phyloP scores from a whole-genome alignment of 495 filamentous ascomycete genomes.

The Penicillium robsamsonii region DNA sequence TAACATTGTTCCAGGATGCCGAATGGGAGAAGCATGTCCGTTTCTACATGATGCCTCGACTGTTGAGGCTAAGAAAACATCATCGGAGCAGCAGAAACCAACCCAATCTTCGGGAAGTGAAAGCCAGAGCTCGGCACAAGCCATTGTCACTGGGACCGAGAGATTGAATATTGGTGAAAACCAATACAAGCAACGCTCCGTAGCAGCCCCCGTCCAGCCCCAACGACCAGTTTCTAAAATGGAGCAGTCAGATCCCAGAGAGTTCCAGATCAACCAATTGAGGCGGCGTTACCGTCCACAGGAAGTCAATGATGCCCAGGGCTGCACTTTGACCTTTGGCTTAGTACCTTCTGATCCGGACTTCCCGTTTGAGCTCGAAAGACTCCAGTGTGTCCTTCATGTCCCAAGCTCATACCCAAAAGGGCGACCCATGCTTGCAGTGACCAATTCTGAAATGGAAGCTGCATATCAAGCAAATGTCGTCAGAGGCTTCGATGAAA shows the following conservation, averaged over 20 bases:
- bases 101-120: slow-evolving; percentile 6
- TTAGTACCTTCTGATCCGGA: slow-evolving; percentile 82
- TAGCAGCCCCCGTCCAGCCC: slow-evolving; percentile 33
- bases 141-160: slow-evolving; percentile 12
- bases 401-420: slow-evolving; percentile 65
- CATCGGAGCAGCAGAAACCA: slow-evolving; percentile 12
- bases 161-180: slow-evolving; percentile 13
- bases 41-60: slow-evolving; percentile 37
- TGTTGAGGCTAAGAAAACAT: slow-evolving; percentile 9
- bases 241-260: slow-evolving; percentile 66
- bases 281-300: slow-evolving; percentile 66
- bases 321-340: slow-evolving; percentile 59
- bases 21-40: slow-evolving; percentile 40
- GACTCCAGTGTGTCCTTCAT: slow-evolving; percentile 67
- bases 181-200: slow-evolving; percentile 12
- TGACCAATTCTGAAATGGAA: slow-evolving; percentile 78
- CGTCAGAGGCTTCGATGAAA: slow-evolving; percentile 69
- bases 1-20: slow-evolving; percentile 38
- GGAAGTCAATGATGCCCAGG: slow-evolving; percentile 52
- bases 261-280: slow-evolving; percentile 76
- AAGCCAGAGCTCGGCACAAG: slow-evolving; percentile 6
- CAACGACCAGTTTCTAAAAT: slow-evolving; percentile 62
- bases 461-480: slow-evolving; percentile 78
- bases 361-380: slow-evolving; percentile 75
- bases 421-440: slow-evolving; percentile 55